Percentiles rank a stretch among this genome's conserved stretches.
Conservation (phyloP, 257 asterid species). For the Solanum appendiculatum region DNA sequence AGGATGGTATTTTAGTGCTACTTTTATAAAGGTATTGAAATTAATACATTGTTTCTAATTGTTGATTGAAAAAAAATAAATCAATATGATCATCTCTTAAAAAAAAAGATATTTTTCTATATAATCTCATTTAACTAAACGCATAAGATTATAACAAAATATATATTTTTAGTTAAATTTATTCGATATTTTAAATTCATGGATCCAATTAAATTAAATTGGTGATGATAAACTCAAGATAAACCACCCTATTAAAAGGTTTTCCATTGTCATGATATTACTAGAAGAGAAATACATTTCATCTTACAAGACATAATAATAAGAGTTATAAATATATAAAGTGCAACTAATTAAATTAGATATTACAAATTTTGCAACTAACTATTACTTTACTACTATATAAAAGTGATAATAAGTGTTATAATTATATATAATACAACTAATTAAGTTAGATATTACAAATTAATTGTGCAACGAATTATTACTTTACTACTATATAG, state of each 20-base stretch:
- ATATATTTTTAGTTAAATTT: neutral
- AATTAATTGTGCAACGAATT: no score
- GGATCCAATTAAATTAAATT: neutral
- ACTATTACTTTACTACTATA: neutral
- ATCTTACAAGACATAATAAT: neutral
- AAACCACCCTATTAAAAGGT: neutral
- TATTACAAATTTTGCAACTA: neutral
- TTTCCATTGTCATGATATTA: neutral
- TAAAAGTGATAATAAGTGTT: no score
- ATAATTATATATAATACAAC: no score
- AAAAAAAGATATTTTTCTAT: neutral
- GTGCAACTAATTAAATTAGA: neutral
- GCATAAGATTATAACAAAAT: neutral
- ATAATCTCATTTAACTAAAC: neutral
- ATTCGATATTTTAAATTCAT: neutral
- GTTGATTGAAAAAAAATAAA: neutral
- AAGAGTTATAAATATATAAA: neutral
- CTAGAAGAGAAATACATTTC: neutral
- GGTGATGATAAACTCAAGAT: neutral
- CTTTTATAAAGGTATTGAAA: neutral
- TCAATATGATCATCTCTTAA: neutral
- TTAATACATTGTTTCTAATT: neutral
- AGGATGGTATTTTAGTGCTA: neutral
- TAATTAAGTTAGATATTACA: no score
- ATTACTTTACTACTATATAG: no score